Conservation (phyloP, 805 yeast species). For the Myxozyma neglecta region DNA sequence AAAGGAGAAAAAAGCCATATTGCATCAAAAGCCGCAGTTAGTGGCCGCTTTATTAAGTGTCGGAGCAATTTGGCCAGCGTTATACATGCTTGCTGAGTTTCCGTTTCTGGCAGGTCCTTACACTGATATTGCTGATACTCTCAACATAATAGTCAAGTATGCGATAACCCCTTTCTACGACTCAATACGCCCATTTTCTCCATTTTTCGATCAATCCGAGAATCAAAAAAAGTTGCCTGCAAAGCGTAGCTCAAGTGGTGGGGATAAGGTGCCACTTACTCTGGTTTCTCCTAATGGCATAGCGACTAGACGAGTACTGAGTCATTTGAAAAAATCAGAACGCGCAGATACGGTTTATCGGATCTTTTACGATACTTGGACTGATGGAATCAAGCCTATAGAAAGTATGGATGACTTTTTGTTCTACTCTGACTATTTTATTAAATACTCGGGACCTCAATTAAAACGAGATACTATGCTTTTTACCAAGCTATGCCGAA, state of each 20-base stretch:
- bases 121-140: constrained; percentile 48
- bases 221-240: constrained; percentile 14
- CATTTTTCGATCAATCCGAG: not conserved
- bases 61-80: constrained; percentile 63
- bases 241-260: not conserved
- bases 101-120: constrained; percentile 63
- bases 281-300: constrained; percentile 10
- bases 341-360: constrained; percentile 16
- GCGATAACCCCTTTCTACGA: constrained; percentile 53
- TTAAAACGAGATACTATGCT: constrained; percentile 52
- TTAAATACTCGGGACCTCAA: constrained; percentile 57
- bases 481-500: constrained; percentile 59
- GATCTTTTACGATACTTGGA: constrained; percentile 48
- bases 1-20: constrained; percentile 3
- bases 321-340: constrained; percentile 23
- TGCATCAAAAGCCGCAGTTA: constrained; percentile 47
- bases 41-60: constrained; percentile 55
- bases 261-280: not conserved
- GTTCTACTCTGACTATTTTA: constrained; percentile 48
- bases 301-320: constrained; percentile 18
- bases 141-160: constrained; percentile 52
- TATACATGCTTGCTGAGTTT: constrained; percentile 57
- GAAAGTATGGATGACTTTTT: constrained; percentile 48
- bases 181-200: not conserved
- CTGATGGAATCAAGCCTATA: constrained; percentile 43